These are phyloP conservation scores for Chrysanthemum seticuspe DNA, from an alignment of 129 eudicot genomes.

Conservation along the genomic window DNA sequence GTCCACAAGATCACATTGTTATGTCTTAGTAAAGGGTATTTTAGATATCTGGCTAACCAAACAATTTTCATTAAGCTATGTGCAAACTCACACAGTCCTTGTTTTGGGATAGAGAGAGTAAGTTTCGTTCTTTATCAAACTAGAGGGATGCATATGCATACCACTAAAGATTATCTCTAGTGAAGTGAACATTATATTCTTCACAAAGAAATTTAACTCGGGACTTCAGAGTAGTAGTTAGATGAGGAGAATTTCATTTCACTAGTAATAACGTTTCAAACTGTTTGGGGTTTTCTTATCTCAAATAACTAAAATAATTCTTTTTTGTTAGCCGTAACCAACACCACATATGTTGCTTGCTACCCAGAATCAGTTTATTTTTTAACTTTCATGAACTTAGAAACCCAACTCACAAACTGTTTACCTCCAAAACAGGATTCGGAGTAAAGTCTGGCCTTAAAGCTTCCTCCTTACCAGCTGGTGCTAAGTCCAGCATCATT, in stretches of 20 bases:
- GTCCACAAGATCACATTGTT: background rate
- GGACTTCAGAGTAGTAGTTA: background rate
- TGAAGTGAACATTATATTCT: background rate
- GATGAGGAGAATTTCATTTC: background rate
- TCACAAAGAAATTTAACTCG: background rate
- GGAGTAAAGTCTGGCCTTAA: conserved; percentile 88
- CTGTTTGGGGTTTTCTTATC: background rate
- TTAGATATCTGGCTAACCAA: background rate
- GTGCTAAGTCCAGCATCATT: conserved; percentile 85
- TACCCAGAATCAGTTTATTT: conserved; percentile 17
- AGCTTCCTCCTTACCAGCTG: conserved; percentile 70
- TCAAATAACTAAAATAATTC: background rate
- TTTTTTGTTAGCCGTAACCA: background rate
- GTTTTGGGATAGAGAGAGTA: background rate
- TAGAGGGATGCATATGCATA: background rate
- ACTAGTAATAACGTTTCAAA: background rate
- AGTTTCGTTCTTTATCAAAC: background rate
- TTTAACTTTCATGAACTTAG: background rate
- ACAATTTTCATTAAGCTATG: background rate
- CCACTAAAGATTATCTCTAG: background rate
- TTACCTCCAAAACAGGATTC: conserved; percentile 92
- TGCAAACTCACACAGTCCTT: conserved; percentile 1
- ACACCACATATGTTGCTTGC: conserved; percentile 11
- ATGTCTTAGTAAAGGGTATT: background rate
- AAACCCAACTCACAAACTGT: background rate